These are phyloP conservation scores for Nepenthes gracilis DNA, from an alignment of 148 eudicot genomes.

Conservation along the genomic window DNA sequence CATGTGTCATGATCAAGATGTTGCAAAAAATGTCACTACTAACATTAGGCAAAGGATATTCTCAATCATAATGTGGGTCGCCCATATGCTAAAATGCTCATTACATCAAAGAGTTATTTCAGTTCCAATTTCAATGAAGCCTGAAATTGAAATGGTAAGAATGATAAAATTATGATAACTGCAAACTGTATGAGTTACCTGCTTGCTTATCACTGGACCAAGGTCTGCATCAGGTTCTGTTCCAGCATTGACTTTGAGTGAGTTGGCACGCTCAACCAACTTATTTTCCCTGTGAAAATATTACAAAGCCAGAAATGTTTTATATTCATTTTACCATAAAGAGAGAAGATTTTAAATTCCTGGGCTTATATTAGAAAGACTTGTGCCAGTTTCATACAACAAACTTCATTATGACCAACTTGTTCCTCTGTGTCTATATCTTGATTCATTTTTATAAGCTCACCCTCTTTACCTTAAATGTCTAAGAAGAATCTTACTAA, in stretches of 20 bases:
- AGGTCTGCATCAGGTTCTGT: slow-evolving; percentile 92
- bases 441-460: background rate
- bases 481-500: too few relatives aligned
- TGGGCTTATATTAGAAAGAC: too few relatives aligned
- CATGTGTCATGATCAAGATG: background rate
- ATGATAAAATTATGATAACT: background rate
- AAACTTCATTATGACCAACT: too few relatives aligned
- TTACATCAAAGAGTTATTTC: too few relatives aligned
- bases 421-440: too few relatives aligned
- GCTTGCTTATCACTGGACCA: slow-evolving; percentile 96
- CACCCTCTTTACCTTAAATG: background rate
- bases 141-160: too few relatives aligned
- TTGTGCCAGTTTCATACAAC: too few relatives aligned
- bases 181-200: slow-evolving; percentile 27
- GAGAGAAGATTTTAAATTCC: background rate
- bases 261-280: slow-evolving; percentile 74
- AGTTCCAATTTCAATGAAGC: too few relatives aligned
- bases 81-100: too few relatives aligned
- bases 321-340: background rate
- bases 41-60: too few relatives aligned
- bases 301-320: background rate
- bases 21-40: too few relatives aligned
- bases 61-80: too few relatives aligned
- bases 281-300: slow-evolving; percentile 61
- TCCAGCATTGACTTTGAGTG: slow-evolving; percentile 83